Evolutionary conservation across 1,284 basidiomycete species (phyloP).

Genomic region (Meripilus lineatus): DNA sequence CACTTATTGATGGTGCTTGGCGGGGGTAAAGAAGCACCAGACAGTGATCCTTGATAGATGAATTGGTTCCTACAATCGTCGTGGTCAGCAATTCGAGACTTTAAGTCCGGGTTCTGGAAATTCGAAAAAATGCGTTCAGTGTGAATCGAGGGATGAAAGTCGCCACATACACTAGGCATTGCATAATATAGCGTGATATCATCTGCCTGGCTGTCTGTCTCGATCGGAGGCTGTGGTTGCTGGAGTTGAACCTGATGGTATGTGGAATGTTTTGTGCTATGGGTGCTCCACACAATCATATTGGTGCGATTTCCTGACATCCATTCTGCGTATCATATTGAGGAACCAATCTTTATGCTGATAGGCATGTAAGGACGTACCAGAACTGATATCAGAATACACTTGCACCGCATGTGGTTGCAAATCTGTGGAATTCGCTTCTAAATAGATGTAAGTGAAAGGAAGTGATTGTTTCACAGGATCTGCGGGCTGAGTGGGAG

Average conservation of each 20-base stretch:
- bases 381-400: constrained; percentile 32
- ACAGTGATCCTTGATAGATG: constrained; percentile 9
- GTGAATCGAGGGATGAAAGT: background rate
- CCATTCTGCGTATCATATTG: constrained; percentile 5
- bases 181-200: constrained; percentile 20
- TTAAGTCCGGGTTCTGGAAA: constrained; percentile 11
- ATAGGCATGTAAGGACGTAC: too few species aligned
- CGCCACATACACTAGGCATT: constrained; percentile 14
- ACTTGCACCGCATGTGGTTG: constrained; percentile 25
- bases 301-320: constrained; percentile 1
- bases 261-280: constrained; percentile 6
- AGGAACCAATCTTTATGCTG: background rate
- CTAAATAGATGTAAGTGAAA: constrained; percentile 28
- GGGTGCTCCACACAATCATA: background rate
- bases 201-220: constrained; percentile 17
- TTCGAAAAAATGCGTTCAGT: background rate
- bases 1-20: constrained; percentile 12
- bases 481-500: too few species aligned
- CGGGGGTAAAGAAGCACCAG: constrained; percentile 9
- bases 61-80: constrained; percentile 12
- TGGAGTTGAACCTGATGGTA: constrained; percentile 17
- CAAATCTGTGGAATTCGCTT: constrained; percentile 26
- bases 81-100: constrained; percentile 14
- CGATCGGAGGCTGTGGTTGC: constrained; percentile 11
- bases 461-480: constrained; percentile 29